Evolutionary conservation across 2,329 filamentous ascomycete species (phyloP), one percentile per base, ranked within the genome.

Genomic region (Penicillium freii): DNA sequence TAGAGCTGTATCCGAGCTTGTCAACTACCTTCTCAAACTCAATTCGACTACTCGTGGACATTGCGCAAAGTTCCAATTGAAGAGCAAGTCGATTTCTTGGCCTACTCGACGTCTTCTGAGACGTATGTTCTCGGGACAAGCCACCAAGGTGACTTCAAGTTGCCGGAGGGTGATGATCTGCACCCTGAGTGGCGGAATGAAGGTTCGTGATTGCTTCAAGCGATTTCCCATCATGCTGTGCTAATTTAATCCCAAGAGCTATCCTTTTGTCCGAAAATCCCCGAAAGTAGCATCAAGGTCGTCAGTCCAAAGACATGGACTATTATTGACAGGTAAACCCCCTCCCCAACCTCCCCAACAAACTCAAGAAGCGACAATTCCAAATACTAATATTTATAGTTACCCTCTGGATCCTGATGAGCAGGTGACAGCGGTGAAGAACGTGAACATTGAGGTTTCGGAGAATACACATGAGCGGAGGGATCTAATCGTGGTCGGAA

Each of bases 401-500:
- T 79, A 92, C 51, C 79, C 86, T 43, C 82, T 96, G 63, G 90
- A 92, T 53, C 78, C 84, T 0, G 87, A 83, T 60, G 93, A 97
- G 75, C 84, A 86, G 13, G 81, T 96, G 15, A 87, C 94, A 71
- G 91, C 89, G 60, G 84, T 97, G 68, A 87, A 93, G 72, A 88
- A 89, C 5, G 82, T 97, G 39, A 88, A 89, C 54, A 84, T 99
- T 15, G 94, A 97, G 73, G 82, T 96, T 8, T 97, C 92, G 0
- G 94, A 99, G 75, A 86, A 88, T 34, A 97, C 92, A 0, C 91
- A 94, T 70, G 90, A 96, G 71, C 87, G 91, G 17, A 89, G 87
- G 67, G 87, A 90, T 68, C 82, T 97, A 46, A 83, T 99, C 50
- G 86, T 88, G 0, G 87, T 97, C 1, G 94, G 93, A 15, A 96